Conservation (phyloP, 23 red algal species). For the Gracilaria domingensis region DNA sequence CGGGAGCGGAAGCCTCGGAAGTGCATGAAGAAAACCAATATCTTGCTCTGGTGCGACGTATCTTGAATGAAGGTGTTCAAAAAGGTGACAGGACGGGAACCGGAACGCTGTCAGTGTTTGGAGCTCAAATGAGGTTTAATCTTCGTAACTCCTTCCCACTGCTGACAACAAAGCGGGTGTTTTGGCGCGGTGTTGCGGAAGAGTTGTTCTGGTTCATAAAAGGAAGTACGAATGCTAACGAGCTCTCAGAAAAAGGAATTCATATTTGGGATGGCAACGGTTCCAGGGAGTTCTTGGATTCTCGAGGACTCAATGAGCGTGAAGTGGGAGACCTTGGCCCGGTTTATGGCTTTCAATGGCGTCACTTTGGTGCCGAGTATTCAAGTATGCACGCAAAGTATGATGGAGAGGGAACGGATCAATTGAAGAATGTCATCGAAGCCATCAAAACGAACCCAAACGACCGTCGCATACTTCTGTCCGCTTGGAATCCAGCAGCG, state of each 20-base stretch:
- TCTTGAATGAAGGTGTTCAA: slow-evolving; percentile 62
- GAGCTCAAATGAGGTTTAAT: slow-evolving; percentile 88
- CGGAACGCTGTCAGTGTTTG: slow-evolving; percentile 92
- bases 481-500: slow-evolving; percentile 90
- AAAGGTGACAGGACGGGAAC: slow-evolving; percentile 84
- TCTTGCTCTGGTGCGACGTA: slow-evolving; percentile 80
- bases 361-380: slow-evolving; percentile 97
- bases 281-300: slow-evolving; percentile 85
- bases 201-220: slow-evolving; percentile 96
- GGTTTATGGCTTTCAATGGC: slow-evolving; percentile 99
- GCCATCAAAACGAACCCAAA: slow-evolving; percentile 82
- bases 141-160: slow-evolving; percentile 87
- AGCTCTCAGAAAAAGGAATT: slow-evolving; percentile 76
- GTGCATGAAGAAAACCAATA: slow-evolving; percentile 90
- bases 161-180: slow-evolving; percentile 96
- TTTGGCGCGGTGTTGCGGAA: slow-evolving; percentile 95
- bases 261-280: slow-evolving; percentile 99
- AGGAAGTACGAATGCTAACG: slow-evolving; percentile 81
- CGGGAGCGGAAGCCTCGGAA: not conserved
- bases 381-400: slow-evolving; percentile 79
- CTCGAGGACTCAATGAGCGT: slow-evolving; percentile 74
- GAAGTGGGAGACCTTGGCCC: slow-evolving; percentile 93
- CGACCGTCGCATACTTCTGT: slow-evolving; percentile 88
- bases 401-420: slow-evolving; percentile 85
- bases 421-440: slow-evolving; percentile 78